Base-by-base conservation (phyloP, 495 filamentous ascomycete genomes). In the Neurospora intermedia region DNA sequence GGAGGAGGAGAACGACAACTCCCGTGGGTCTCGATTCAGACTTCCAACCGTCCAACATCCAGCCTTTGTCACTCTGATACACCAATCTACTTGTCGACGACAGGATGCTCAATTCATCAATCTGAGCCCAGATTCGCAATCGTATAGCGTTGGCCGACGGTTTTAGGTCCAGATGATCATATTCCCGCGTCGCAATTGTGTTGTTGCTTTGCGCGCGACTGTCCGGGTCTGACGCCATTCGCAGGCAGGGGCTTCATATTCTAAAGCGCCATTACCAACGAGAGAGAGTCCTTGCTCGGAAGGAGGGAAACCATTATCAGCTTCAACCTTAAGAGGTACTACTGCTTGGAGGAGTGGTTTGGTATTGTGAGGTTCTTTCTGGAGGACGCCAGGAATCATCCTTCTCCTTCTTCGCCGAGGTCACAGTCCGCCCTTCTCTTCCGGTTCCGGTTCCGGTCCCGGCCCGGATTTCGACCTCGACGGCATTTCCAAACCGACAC, bases 101-200 rank as follows among this genome's bases (percentile, higher is more conserved):
- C 77, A 78, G 70, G 73, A 81, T 80, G 81, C 76, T 73, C 70
- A 76, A 78, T 81, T 74, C 78, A 85, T 85, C 82, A 72, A 73
- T 81, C 71, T 79, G 73, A 81, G 31, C 41, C 69, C 74, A 48
- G 54, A 73, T 75, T 71, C 72, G 72, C 74, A 79, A 84, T 84
- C 84, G 83, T 83, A 82, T 84, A 74, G 74, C 59, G 40, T 41
- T 72, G 46, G 70, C 70, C 79, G 66, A 73, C 71, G 73, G 62
- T 77, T 80, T 80, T 71, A 78, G 79, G 79, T 80, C 70, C 78
- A 72, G 75, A 81, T 80, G 80, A 81, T 71, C 73, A 40, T 76
- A 73, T 74, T 76, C 82, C 81, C 81, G 80, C 81, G 81, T 80
- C 77, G 82, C 81, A 81, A 76, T 77, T 77, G 80, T 82, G 82